phyloP scores from a whole-genome alignment of 1,139 yeast species.

The Taphrina communis region DNA sequence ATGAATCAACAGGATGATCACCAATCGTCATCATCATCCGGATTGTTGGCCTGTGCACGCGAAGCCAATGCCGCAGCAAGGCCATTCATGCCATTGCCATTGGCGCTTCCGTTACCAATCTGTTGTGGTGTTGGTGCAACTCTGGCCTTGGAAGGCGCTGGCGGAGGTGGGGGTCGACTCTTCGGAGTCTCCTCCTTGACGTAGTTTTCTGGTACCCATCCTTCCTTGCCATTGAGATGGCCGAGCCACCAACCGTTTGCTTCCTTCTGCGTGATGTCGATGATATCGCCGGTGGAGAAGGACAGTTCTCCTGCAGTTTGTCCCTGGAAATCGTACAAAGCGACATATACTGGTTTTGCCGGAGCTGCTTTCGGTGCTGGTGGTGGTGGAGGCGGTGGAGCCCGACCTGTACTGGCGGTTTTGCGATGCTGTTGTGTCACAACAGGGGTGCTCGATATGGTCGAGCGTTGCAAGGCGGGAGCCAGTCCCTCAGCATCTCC shows the following conservation, averaged over 20 bases:
- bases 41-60: constrained; percentile 32
- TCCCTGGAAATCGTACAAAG: constrained; percentile 88
- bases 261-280: constrained; percentile 70
- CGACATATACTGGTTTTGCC: constrained; percentile 77
- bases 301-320: constrained; percentile 83
- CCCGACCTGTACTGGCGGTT: constrained; percentile 46
- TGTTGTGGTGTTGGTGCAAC: constrained; percentile 6
- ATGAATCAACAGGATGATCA: background rate
- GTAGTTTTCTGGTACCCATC: constrained; percentile 97
- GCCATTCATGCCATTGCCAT: constrained; percentile 28
- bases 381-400: constrained; percentile 57
- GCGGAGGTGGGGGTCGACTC: constrained; percentile 50
- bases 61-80: constrained; percentile 34
- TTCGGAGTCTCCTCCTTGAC: constrained; percentile 65
- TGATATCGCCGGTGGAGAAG: constrained; percentile 72
- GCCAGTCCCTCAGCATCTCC: constrained; percentile 17
- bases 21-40: constrained; percentile 28
- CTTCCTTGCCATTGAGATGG: constrained; percentile 59
- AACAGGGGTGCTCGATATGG: constrained; percentile 45
- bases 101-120: background rate
- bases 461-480: constrained; percentile 24
- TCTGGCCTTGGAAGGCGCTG: constrained; percentile 47
- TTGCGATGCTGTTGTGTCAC: constrained; percentile 38
- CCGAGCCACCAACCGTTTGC: constrained; percentile 60
- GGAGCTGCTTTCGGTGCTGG: constrained; percentile 68